Evolutionary conservation across 208 protist genomes (phyloP).

Genomic region (Eutreptiella sp.): DNA sequence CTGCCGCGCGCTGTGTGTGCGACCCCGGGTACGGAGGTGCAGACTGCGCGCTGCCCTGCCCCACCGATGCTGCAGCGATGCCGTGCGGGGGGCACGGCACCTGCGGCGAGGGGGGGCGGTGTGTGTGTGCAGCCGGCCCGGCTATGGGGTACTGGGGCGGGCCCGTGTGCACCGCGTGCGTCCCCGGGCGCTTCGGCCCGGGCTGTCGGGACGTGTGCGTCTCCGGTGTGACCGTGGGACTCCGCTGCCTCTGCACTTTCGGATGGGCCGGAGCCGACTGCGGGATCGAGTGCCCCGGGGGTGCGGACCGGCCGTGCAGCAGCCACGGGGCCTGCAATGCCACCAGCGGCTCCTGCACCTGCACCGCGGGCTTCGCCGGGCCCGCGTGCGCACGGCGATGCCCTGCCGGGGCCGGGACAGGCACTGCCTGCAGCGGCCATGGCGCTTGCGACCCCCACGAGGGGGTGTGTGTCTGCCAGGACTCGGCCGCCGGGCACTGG

Average conservation of each 20-base stretch:
- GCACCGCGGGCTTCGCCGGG: too few relatives aligned
- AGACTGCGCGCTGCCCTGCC: constrained; percentile 12
- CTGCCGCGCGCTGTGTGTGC: constrained; percentile 26
- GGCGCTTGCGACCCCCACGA: not conserved
- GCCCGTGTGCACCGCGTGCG: not conserved
- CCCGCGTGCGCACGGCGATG: not conserved
- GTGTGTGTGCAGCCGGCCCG: constrained; percentile 3
- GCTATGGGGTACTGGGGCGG: not conserved
- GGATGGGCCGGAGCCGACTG: not conserved
- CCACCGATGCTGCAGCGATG: constrained; percentile 5
- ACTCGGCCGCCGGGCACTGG: constrained; percentile 17
- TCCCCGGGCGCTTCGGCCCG: constrained; percentile 12
- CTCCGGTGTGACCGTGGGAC: constrained; percentile 10
- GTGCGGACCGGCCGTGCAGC: not conserved
- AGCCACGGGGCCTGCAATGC: not conserved
- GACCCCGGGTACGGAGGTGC: constrained; percentile 12
- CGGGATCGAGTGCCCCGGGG: not conserved
- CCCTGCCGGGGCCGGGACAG: not conserved
- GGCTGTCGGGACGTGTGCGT: not conserved
- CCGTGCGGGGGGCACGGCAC: constrained; percentile 17
- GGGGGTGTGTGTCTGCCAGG: constrained; percentile 14
- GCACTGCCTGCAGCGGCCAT: not conserved
- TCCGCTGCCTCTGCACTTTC: not conserved
- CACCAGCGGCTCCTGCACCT: too few relatives aligned
- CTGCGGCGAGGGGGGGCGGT: constrained; percentile 22